Base-by-base conservation (phyloP, 2,329 filamentous ascomycete species). In the Penicillium palitans region DNA sequence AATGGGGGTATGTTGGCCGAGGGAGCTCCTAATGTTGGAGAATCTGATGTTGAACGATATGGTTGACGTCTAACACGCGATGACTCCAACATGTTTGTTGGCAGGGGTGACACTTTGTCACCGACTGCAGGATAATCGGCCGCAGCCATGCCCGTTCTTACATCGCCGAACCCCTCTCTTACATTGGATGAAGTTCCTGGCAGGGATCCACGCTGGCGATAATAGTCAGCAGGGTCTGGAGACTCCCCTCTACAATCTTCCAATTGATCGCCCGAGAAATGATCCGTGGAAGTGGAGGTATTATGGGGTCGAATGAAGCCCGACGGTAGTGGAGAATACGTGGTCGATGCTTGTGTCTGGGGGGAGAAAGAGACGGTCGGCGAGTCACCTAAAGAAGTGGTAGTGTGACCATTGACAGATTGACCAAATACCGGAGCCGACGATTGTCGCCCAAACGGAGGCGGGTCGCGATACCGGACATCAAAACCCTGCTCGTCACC, bases 181-280 rank as follows among this genome's bases (percentile, higher is more conserved):
- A 73, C 69, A 54, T 68, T 67, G 29, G 69, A 64, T 51, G 60
- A 52, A 52, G 64, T 66, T 2, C 40, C 51, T 55, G 75, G 72
- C 37, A 71, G 69, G 54, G 76, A 69, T 53, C 71, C 72, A 67
- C 79, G 51, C 41, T 53, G 79, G 64, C 79, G 76, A 66, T 83
- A 83, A 70, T 80, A 83, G 21, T 82, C 80, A 70, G 80, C 79
- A 39, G 80, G 81, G 65, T 81, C 78, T 45, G 76, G 72, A 27
- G 74, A 77, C 17, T 67, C 61, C 56, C 55, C 61, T 49, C 56
- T 50, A 27, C 51, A 46, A 42, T 51, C 58, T 49, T 58, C 45
- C 27, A 58, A 53, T 55, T 57, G 64, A 52, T 39, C 57, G 57
- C 41, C 54, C 21, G 61, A 51, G 63, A 66, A 58, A 70, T 70